phyloP scores from a whole-genome alignment of 345 rosid genomes.

The Salix exigua region DNA sequence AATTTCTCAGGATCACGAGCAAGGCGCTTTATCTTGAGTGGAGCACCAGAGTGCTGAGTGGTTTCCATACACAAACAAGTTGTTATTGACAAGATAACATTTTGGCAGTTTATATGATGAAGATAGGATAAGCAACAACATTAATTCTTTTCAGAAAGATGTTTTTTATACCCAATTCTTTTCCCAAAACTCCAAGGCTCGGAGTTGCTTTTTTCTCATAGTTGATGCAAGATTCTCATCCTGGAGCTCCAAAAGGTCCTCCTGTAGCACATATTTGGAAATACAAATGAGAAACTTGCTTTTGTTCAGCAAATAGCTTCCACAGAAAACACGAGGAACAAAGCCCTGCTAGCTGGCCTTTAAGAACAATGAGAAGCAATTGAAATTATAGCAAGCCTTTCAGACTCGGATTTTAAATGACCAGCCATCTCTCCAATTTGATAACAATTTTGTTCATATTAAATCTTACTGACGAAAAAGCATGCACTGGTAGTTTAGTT shows the following conservation, averaged over 20 bases:
- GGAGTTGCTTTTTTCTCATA: slow-evolving; percentile 63
- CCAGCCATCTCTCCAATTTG: not conserved
- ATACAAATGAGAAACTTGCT: slow-evolving; percentile 8
- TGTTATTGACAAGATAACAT: slow-evolving; percentile 8
- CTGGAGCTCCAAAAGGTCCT: slow-evolving; percentile 80
- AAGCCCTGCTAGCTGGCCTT: not conserved
- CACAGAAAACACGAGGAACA: not conserved
- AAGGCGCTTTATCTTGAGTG: slow-evolving; percentile 86
- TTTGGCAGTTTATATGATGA: not conserved
- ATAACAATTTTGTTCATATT: too few relatives aligned
- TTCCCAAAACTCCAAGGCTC: slow-evolving; percentile 79
- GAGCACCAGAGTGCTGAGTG: slow-evolving; percentile 67
- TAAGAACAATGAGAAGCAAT: not conserved
- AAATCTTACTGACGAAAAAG: too few relatives aligned
- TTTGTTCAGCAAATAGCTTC: not conserved
- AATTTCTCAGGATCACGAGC: slow-evolving; percentile 79
- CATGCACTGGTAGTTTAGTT: too few relatives aligned
- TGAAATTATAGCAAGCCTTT: too few relatives aligned
- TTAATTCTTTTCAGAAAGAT: slow-evolving; percentile 3
- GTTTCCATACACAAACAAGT: slow-evolving; percentile 8
- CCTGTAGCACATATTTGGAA: slow-evolving; percentile 34
- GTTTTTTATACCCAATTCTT: slow-evolving; percentile 69
- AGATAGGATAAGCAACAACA: not conserved
- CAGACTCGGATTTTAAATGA: too few relatives aligned
- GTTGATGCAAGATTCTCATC: slow-evolving; percentile 72